Base-by-base conservation (phyloP, 139 green algal genomes). In the Tetraselmis striata region DNA sequence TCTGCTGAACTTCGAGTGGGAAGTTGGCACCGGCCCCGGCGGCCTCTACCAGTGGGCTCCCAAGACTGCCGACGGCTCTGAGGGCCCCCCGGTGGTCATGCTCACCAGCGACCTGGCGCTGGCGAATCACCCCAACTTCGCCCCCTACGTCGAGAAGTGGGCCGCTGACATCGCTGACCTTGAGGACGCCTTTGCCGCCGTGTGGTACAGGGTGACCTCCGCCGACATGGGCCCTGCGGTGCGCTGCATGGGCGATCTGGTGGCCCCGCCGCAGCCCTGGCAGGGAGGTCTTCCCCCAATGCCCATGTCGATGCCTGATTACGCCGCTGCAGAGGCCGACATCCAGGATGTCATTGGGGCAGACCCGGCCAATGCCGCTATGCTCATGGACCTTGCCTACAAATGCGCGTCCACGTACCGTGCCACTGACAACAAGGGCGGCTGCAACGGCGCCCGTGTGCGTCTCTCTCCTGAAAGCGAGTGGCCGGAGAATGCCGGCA, bases 211-310 rank as follows among this genome's bases (percentile, higher is more conserved):
- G 76, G 75, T 87, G 26, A 87, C 75, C 76, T 80, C 80, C 2
- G 74, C 77, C 30, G 79, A 84, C 75, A 84, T 84, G 80, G 83
- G 83, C 29, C 83, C 83, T 1, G 26, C 5, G 1, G 45, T 74
- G 11, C 80, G 83, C 81, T 87, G 83, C 76, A 23, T 83, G 25
- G 80, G 76, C 29, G 74, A 31, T 1, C 59, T 80, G 1, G 29
- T 83, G 23, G 58, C 84, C 18, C 84, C 82, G 0, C 58, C 87
- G 28, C 87, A 91, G 77, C 79, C 81, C 45, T 89, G 83, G 28
- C 85, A 89, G 79, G n/a, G 81, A 27, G 85, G 81, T 18, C 87
- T 91, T 59, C 85, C 83, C 1, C 29, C 79, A 1, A 45, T 81
- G 0, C 45, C 76, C 25, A 23, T 31, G 0, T 1, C 22, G 0